These are phyloP conservation scores for Prunus armeniaca DNA, from an alignment of 306 rosid genomes.

Conservation along the genomic window DNA sequence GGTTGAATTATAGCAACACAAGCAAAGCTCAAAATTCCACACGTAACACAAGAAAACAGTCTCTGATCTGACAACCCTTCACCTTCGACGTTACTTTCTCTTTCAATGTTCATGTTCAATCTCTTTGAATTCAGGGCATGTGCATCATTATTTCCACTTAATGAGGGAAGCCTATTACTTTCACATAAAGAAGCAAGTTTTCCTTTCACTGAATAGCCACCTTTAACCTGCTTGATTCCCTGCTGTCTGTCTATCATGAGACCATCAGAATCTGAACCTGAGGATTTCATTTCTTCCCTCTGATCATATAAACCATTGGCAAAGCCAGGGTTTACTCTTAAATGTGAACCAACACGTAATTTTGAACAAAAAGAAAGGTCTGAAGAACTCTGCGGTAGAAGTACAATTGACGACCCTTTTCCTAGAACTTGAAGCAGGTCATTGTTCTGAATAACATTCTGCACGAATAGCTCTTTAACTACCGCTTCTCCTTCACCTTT, in stretches of 20 bases:
- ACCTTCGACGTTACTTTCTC: conserved; percentile 38
- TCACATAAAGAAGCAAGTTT: conserved; percentile 47
- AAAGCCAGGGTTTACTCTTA: conserved; percentile 45
- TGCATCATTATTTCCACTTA: conserved; percentile 33
- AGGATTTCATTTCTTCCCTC: conserved; percentile 46
- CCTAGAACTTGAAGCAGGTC: conserved; percentile 77
- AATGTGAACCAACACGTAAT: conserved; percentile 69
- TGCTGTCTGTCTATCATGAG: conserved; percentile 45
- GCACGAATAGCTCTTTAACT: conserved; percentile 85
- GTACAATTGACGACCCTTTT: conserved; percentile 67
- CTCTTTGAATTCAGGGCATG: conserved; percentile 45
- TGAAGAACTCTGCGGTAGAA: conserved; percentile 82
- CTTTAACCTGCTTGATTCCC: conserved; percentile 47
- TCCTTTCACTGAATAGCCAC: conserved; percentile 54
- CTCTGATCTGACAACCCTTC: conserved; percentile 83
- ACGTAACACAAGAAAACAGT: conserved; percentile 91
- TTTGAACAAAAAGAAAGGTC: conserved; percentile 77
- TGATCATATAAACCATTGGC: conserved; percentile 47
- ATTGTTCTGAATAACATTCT: conserved; percentile 65
- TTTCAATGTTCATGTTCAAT: conserved; percentile 34
- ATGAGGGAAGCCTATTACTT: conserved; percentile 44
- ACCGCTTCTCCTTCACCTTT: conserved; percentile 91
- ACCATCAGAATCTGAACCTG: conserved; percentile 71
- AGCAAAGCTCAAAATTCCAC: conserved; percentile 91
- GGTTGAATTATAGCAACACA: conserved; percentile 95